These are phyloP conservation scores for Capronia epimyces DNA, from an alignment of 2,329 filamentous ascomycete species.

Conservation along the genomic window DNA sequence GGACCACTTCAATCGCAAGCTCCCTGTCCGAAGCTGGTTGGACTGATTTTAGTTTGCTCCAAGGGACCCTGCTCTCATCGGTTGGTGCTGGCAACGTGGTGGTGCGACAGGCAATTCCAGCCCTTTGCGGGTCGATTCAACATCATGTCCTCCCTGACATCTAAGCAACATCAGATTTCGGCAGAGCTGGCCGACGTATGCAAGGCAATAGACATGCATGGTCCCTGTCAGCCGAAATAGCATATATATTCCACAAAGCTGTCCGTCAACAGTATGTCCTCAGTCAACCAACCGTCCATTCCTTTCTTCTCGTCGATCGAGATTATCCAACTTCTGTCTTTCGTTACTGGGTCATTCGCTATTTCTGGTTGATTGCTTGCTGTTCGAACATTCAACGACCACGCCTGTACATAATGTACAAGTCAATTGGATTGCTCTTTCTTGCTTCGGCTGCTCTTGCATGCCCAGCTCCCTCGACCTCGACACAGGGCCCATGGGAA, in stretches of 20 bases:
- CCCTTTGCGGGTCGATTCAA: neutral
- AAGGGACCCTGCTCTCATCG: constrained; percentile 1
- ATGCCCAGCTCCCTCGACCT: constrained; percentile 5
- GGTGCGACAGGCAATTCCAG: constrained; percentile 11
- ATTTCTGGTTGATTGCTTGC: neutral
- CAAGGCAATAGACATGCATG: neutral
- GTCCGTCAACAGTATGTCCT: neutral
- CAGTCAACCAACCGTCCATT: constrained; percentile 11
- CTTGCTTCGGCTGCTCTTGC: constrained; percentile 13
- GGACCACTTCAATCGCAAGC: constrained; percentile 9
- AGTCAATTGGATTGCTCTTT: constrained; percentile 6
- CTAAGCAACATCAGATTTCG: constrained; percentile 13
- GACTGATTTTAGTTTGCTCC: neutral
- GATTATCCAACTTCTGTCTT: constrained; percentile 16
- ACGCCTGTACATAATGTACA: constrained; percentile 6
- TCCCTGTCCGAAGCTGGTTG: too few relatives aligned
- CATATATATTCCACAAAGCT: neutral
- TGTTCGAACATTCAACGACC: neutral
- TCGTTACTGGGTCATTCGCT: constrained; percentile 2
- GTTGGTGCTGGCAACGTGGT: constrained; percentile 3
- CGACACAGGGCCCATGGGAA: constrained; percentile 16
- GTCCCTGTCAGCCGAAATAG: neutral
- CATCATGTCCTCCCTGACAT: constrained; percentile 6
- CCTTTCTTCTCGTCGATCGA: constrained; percentile 22
- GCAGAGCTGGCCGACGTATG: neutral